Percentiles rank a stretch among this genome's conserved stretches.
These are phyloP conservation scores for Stropharia rugosoannulata DNA, from an alignment of 768 basidiomycete genomes.

Conservation along the genomic window DNA sequence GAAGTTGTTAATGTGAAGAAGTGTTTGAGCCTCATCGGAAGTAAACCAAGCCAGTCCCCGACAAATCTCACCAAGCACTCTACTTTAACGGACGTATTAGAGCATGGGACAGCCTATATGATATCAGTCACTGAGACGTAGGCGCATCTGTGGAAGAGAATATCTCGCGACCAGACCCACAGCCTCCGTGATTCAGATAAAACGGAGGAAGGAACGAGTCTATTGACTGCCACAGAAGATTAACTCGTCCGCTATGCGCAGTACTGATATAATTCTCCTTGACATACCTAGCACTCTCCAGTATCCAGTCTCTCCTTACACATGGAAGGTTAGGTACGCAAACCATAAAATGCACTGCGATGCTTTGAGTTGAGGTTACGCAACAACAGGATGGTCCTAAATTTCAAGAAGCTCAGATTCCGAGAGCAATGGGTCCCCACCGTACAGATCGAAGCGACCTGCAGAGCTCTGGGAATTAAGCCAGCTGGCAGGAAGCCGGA, in stretches of 20 bases:
- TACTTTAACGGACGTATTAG: too few species aligned
- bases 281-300: slow-evolving; percentile 17
- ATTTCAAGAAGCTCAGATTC: slow-evolving; percentile 25
- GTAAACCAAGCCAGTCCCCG: too few species aligned
- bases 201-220: too few species aligned
- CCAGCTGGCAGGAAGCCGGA: slow-evolving; percentile 22
- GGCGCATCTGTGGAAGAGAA: too few species aligned
- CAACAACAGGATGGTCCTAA: slow-evolving; percentile 16
- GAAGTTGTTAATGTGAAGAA: too few species aligned
- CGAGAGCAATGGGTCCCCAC: slow-evolving; percentile 22
- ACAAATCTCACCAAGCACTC: too few species aligned
- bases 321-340: slow-evolving; percentile 27
- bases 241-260: background rate
- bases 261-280: slow-evolving; percentile 17
- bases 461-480: slow-evolving; percentile 21
- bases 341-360: background rate
- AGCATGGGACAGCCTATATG: too few species aligned
- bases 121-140: too few species aligned
- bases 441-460: slow-evolving; percentile 20
- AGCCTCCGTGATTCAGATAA: too few species aligned
- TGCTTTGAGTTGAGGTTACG: background rate
- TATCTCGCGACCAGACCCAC: too few species aligned
- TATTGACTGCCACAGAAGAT: background rate
- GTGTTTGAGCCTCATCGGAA: too few species aligned
- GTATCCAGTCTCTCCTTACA: slow-evolving; percentile 21